Percentiles rank a stretch among this genome's conserved stretches.
Conservation (phyloP, 352 stramenopile species). For the Globisporangium alternatum region DNA sequence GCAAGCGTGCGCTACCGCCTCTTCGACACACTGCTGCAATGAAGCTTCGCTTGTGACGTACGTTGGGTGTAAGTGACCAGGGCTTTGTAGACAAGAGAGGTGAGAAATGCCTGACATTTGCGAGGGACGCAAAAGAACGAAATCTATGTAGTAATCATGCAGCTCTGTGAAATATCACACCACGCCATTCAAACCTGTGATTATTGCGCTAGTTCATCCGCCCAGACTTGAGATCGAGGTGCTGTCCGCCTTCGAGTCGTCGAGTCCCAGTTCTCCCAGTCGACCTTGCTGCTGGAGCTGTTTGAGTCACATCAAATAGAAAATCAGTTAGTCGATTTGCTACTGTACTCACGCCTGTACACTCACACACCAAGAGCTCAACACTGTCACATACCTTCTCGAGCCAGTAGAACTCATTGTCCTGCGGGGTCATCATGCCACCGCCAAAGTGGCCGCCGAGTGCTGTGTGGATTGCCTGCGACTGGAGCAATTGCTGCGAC, state of each 20-base stretch:
- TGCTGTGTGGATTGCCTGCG: conserved; percentile 77
- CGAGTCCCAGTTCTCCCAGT: conserved; percentile 36
- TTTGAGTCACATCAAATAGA: conserved; percentile 10
- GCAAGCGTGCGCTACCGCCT: conserved; percentile 56
- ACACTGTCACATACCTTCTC: conserved; percentile 59
- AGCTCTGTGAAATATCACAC: neutral
- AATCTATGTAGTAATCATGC: conserved; percentile 9
- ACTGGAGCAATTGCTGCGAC: conserved; percentile 87
- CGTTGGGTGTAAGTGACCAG: neutral
- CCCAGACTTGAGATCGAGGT: conserved; percentile 53
- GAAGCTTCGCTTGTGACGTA: neutral
- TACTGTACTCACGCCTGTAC: too few relatives aligned
- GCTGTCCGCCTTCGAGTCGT: conserved; percentile 36
- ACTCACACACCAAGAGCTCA: neutral
- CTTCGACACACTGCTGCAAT: conserved; percentile 62
- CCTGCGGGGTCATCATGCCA: conserved; percentile 49
- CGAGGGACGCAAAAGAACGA: neutral
- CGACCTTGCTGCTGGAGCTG: conserved; percentile 68
- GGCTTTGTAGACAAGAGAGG: neutral
- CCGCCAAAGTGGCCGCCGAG: conserved; percentile 46
- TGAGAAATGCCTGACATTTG: neutral
- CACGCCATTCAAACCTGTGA: neutral
- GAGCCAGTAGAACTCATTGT: conserved; percentile 89
- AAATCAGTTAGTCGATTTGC: neutral
- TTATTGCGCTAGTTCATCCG: neutral